Conservation (phyloP, 2,329 filamentous ascomycete species). For the Elsinoe arachidis region DNA sequence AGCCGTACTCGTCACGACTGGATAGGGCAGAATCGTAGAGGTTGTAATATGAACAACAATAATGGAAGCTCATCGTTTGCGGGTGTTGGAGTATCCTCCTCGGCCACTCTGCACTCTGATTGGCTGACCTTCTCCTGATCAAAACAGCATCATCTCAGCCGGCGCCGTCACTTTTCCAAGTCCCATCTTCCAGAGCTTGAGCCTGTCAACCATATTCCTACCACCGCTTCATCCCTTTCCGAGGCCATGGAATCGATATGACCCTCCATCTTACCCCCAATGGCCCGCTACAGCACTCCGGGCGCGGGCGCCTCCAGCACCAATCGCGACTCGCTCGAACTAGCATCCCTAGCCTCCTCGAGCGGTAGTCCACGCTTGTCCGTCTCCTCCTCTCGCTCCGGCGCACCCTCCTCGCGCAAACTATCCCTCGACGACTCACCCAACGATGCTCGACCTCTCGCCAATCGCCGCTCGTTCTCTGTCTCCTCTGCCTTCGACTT, state of each 20-base stretch:
- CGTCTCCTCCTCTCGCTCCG: slow-evolving; percentile 66
- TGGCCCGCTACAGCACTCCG: slow-evolving; percentile 4
- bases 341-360: slow-evolving; percentile 86
- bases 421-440: slow-evolving; percentile 64
- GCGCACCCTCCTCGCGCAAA: slow-evolving; percentile 82
- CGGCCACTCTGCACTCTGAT: no score
- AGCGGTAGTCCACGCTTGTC: slow-evolving; percentile 59
- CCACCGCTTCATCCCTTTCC: no score
- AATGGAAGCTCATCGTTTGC: no score
- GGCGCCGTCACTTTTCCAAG: no score
- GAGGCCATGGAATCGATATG: background rate
- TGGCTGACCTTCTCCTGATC: no score
- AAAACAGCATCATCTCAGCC: no score
- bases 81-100: no score
- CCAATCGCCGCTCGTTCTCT: slow-evolving; percentile 63
- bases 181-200: no score
- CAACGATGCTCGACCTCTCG: slow-evolving; percentile 22
- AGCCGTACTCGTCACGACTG: no score
- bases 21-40: no score
- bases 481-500: slow-evolving; percentile 94
- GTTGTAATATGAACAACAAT: no score
- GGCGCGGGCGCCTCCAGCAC: slow-evolving; percentile 17
- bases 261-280: background rate
- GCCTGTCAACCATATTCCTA: no score
- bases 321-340: slow-evolving; percentile 85